Conservation (phyloP, 2,329 filamentous ascomycete genomes). For the Cladophialophora chaetospira region DNA sequence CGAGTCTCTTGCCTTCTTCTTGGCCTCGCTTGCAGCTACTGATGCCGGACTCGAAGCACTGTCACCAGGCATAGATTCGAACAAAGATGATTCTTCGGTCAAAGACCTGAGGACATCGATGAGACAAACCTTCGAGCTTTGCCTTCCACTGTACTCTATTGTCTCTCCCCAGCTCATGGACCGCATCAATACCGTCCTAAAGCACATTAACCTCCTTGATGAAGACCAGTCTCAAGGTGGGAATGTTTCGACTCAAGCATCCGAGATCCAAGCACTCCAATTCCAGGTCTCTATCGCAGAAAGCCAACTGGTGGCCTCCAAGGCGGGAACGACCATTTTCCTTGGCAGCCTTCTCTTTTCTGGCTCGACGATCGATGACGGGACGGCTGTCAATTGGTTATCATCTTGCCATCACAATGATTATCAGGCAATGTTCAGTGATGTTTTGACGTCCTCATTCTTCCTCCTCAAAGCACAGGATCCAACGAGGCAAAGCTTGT, state of each 20-base stretch:
- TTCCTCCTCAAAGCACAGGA: slow-evolving; percentile 79
- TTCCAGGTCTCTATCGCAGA: slow-evolving; percentile 62
- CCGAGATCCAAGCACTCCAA: slow-evolving; percentile 45
- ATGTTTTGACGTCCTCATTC: slow-evolving; percentile 85
- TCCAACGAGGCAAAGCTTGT: slow-evolving; percentile 50
- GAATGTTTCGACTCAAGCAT: slow-evolving; percentile 10
- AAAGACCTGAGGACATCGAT: slow-evolving; percentile 15
- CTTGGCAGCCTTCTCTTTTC: slow-evolving; percentile 79
- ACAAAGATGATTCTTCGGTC: background rate
- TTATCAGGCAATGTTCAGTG: slow-evolving; percentile 73
- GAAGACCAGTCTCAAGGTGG: slow-evolving; percentile 6
- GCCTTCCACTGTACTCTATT: slow-evolving; percentile 21
- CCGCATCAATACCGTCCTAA: slow-evolving; percentile 27
- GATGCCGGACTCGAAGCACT: slow-evolving; percentile 24
- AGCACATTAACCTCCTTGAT: slow-evolving; percentile 27
- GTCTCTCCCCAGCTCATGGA: slow-evolving; percentile 29
- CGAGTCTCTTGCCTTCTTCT: slow-evolving; percentile 27
- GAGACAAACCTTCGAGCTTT: slow-evolving; percentile 21
- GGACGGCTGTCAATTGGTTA: slow-evolving; percentile 74
- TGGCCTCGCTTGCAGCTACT: slow-evolving; percentile 25
- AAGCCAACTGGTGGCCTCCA: slow-evolving; percentile 70
- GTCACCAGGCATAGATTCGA: background rate
- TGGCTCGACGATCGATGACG: slow-evolving; percentile 80
- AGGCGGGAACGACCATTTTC: slow-evolving; percentile 82
- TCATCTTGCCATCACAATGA: slow-evolving; percentile 85